Evolutionary conservation across 495 filamentous ascomycete species (phyloP).

Genomic region (Xylaria bambusicola): DNA sequence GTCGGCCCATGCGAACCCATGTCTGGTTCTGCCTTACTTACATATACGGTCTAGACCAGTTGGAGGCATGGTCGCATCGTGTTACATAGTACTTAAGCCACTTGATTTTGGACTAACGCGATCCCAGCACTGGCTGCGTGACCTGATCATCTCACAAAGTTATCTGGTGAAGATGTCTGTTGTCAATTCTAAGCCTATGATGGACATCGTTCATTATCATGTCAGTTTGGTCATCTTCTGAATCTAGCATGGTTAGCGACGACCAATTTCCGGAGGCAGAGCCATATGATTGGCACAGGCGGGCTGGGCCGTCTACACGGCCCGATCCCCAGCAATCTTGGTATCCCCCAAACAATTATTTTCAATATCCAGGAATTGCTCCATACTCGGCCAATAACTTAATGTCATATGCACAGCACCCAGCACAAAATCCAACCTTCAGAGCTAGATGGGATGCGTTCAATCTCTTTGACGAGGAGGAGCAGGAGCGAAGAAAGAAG

Average conservation of each 20-base stretch:
- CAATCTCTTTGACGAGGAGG: slow-evolving; percentile 2
- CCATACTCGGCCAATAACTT: not conserved
- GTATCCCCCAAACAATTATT: slow-evolving; percentile 2
- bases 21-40: not conserved
- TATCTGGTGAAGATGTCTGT: not conserved
- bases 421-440: not conserved
- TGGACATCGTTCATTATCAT: not conserved
- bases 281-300: not conserved
- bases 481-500: slow-evolving; percentile 11
- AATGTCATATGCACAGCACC: not conserved
- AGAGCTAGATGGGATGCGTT: not conserved
- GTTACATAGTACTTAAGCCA: not conserved
- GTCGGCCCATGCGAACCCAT: not conserved
- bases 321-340: slow-evolving; percentile 3
- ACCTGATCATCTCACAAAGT: not conserved
- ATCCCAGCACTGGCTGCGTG: not conserved
- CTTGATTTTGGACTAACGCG: not conserved
- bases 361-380: not conserved
- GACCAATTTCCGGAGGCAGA: not conserved
- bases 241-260: slow-evolving; percentile 9
- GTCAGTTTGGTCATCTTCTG: slow-evolving; percentile 4
- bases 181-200: not conserved
- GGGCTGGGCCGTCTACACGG: not conserved
- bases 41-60: not conserved
- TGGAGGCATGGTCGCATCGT: not conserved